Evolutionary conservation across 164 flowering plant genomes (phyloP), one percentile per base, ranked within the genome.

Genomic region (Vitis cinerea): DNA sequence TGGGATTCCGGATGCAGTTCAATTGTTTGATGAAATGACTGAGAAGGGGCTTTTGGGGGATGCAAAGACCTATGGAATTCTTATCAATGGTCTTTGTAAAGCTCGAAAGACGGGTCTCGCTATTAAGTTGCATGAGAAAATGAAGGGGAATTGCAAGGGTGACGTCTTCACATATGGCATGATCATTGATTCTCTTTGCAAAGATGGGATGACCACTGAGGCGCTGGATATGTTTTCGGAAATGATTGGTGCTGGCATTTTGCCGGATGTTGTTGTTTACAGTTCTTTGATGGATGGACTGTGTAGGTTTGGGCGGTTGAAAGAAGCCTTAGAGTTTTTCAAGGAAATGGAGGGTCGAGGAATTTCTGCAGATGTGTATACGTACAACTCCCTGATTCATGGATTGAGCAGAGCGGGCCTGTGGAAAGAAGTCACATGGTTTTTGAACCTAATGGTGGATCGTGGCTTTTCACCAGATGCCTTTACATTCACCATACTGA

Each of bases 171-270:
- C 64, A 0, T 65, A 64, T 14, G 52, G 64, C 51, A 59, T 14
- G 50, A 57, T 71, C 27, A 71, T 71, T 31, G 59, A 59, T 50
- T 10, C 63, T 14, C 74, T 71, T 58, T 64, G 63, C 69, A 71
- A 59, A 57, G 64, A 71, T 59, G 30, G 67, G 58, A 14, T 16
- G 57, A 17, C 51, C 16, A 29, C 65, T 30, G 52, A 65, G 37
- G 74, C 64, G 2, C 8, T 50, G 37, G 30, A 29, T 49, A 29
- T 71, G 58, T 71, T 71, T 14, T 11, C 7, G 29, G 69, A 71
- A 56, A 70, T 70, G 73, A 63, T 19, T 2, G n/a, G 48, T 19
- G 19, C 7, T 53, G 67, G 73, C 2, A 59, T 71, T 56, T 3
- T 2, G 14, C 68, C 68, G 30, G 63, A 71, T 64, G 67, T 71